Percentiles rank a stretch among this genome's conserved stretches.
These are phyloP conservation scores for Castanea crenata DNA, from an alignment of 306 rosid genomes.

Conservation along the genomic window DNA sequence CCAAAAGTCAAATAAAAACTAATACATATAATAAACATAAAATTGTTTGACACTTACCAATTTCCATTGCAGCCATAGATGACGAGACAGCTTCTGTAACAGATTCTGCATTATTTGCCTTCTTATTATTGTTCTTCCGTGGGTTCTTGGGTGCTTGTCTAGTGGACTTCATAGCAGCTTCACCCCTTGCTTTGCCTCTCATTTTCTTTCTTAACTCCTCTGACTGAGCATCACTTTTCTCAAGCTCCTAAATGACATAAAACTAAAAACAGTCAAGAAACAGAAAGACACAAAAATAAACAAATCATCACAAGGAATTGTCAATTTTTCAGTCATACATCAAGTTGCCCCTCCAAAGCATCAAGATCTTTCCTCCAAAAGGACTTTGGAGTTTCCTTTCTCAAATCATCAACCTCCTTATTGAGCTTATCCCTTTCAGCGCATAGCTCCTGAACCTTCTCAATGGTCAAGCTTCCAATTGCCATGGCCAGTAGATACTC, in stretches of 20 bases:
- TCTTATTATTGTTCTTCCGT: slow-evolving; percentile 58
- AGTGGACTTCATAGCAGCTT: slow-evolving; percentile 24
- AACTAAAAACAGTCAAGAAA: slow-evolving; percentile 1
- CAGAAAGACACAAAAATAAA: background rate
- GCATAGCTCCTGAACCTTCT: slow-evolving; percentile 69
- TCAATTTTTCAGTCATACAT: slow-evolving; percentile 39
- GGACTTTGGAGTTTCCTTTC: slow-evolving; percentile 57
- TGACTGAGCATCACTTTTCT: slow-evolving; percentile 52
- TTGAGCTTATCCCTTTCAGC: slow-evolving; percentile 58
- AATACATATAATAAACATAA: background rate
- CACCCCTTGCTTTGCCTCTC: slow-evolving; percentile 40
- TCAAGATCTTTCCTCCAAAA: slow-evolving; percentile 85
- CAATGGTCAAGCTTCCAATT: slow-evolving; percentile 76
- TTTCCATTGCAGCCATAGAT: slow-evolving; percentile 51
- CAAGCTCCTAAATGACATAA: slow-evolving; percentile 55
- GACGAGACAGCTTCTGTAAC: slow-evolving; percentile 33
- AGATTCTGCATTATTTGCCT: slow-evolving; percentile 49
- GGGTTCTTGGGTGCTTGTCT: slow-evolving; percentile 57
- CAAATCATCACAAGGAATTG: background rate
- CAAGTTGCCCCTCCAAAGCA: slow-evolving; percentile 60
- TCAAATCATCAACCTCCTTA: slow-evolving; percentile 56
- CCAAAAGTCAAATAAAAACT: background rate
- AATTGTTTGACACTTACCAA: slow-evolving; percentile 44
- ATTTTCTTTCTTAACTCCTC: slow-evolving; percentile 53
- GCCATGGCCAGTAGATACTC: slow-evolving; percentile 73